Evolutionary conservation across 2,329 filamentous ascomycete genomes (phyloP), one percentile per base, ranked within the genome.

Genomic region (Arthrobotrys entomopaga): DNA sequence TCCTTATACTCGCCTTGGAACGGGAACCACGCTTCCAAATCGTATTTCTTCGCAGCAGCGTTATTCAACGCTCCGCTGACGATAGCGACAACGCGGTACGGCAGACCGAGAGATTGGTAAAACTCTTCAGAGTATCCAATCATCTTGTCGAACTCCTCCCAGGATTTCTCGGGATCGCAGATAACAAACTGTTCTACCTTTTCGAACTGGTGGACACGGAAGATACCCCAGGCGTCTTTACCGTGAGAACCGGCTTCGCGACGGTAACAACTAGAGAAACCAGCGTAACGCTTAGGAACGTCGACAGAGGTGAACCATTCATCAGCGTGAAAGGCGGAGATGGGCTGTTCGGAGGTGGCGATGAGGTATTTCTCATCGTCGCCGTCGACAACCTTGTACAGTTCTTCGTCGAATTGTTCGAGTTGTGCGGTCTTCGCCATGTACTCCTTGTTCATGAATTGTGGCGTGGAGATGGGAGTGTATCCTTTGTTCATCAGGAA

Each of bases 401-500:
- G 85, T 82, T 98, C 94, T 82, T 98, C 95, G 80, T 99, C 95
- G 80, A 99, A 99, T 80, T 97, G 91, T 78, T 95, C 93, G 24
- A 99, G 88, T 83, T 99, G 95, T 1, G 95, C 95, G 0, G 95
- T 99, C 86, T 98, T 98, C 74, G 91, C 93, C 95, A 99, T 99
- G 81, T 92, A 90, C 58, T 96, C 91, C 82, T 91, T 91, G 76
- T 94, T 87, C 91, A 98, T 97, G 85, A 99, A 96, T 80, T 92
- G 93, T 1, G 93, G 93, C 1, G 94, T 90, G 80, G 95, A 91
- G 77, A 94, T 88, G 6, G 91, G 89, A 29, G 87, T 92, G 82
- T 93, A 96, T 66, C 91, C 93, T 82, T 90, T 91, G 82, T 49
- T 65, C 16, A 88, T 88, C 65, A 98, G 88, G 82, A 96, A 98